Percentiles rank a stretch among this genome's conserved stretches.
These are phyloP conservation scores for Vararia minispora DNA, from an alignment of 768 basidiomycete species.

Conservation along the genomic window DNA sequence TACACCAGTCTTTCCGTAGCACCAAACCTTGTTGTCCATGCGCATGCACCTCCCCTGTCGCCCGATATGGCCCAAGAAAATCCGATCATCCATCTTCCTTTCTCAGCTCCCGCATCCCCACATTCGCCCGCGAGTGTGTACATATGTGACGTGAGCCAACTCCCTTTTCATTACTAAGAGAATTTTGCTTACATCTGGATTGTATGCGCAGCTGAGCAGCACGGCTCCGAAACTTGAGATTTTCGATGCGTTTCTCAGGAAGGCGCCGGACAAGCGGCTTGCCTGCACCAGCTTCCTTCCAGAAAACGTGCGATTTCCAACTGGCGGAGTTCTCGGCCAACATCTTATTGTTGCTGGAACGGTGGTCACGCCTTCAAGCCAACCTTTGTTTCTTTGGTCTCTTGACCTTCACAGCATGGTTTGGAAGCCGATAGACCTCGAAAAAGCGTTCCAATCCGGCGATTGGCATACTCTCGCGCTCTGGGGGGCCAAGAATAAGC, in stretches of 20 bases:
- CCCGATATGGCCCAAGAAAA: constrained; percentile 34
- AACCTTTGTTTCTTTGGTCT: constrained; percentile 95
- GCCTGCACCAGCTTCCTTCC: constrained; percentile 81
- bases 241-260: constrained; percentile 65
- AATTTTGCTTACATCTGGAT: constrained; percentile 33
- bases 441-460: constrained; percentile 72
- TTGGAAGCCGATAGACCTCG: constrained; percentile 85
- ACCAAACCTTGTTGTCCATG: constrained; percentile 43
- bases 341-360: constrained; percentile 93
- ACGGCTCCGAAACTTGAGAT: constrained; percentile 63
- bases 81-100: constrained; percentile 60
- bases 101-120: constrained; percentile 58
- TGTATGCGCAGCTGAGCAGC: constrained; percentile 2
- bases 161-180: constrained; percentile 96
- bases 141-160: too few relatives aligned
- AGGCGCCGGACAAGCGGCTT: constrained; percentile 66
- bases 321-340: constrained; percentile 83
- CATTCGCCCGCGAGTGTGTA: constrained; percentile 79
- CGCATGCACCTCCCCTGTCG: constrained; percentile 60
- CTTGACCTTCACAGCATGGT: constrained; percentile 75
- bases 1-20: constrained; percentile 91
- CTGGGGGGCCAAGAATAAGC: constrained; percentile 76
- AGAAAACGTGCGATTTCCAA: constrained; percentile 93
- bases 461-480: constrained; percentile 93
- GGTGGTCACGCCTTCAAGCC: constrained; percentile 87